A percentile compares a stretch with the other conserved stretches of the same genome.
These are phyloP conservation scores for Ceratocystis harringtonii DNA, from an alignment of 2,329 filamentous ascomycete species.

Conservation along the genomic window DNA sequence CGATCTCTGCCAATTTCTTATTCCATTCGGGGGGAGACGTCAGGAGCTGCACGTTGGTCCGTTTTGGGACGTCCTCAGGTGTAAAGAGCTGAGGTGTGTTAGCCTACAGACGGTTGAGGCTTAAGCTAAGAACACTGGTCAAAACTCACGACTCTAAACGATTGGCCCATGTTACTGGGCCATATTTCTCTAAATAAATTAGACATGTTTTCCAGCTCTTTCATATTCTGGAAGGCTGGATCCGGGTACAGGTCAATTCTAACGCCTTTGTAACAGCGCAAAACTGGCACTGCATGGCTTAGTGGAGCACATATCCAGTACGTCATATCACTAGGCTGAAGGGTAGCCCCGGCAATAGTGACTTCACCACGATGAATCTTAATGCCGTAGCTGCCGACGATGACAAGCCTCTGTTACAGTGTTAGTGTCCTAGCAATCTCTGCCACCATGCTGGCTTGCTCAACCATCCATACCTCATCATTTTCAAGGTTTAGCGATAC, in stretches of 20 bases:
- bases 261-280: conserved; percentile 38
- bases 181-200: conserved; percentile 54
- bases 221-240: conserved; percentile 33
- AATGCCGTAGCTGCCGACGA: conserved; percentile 55
- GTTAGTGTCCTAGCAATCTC: neutral
- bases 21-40: conserved; percentile 47
- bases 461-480: conserved; percentile 31
- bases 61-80: conserved; percentile 37
- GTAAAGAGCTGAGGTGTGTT: conserved; percentile 34
- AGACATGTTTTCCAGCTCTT: conserved; percentile 43
- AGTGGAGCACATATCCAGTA: conserved; percentile 50
- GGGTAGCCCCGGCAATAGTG: conserved; percentile 48
- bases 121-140: neutral
- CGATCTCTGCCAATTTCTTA: conserved; percentile 33
- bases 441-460: neutral
- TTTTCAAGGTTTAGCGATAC: conserved; percentile 31
- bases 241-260: conserved; percentile 42
- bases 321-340: conserved; percentile 33
- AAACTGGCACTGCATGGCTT: conserved; percentile 54
- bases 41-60: conserved; percentile 37
- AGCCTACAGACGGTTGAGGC: conserved; percentile 18
- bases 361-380: conserved; percentile 45
- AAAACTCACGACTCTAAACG: conserved; percentile 37
- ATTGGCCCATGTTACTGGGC: conserved; percentile 31
- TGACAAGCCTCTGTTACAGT: conserved; percentile 37